Base-by-base conservation (phyloP, 1,284 basidiomycete genomes). In the Pseudozyma pruni region DNA sequence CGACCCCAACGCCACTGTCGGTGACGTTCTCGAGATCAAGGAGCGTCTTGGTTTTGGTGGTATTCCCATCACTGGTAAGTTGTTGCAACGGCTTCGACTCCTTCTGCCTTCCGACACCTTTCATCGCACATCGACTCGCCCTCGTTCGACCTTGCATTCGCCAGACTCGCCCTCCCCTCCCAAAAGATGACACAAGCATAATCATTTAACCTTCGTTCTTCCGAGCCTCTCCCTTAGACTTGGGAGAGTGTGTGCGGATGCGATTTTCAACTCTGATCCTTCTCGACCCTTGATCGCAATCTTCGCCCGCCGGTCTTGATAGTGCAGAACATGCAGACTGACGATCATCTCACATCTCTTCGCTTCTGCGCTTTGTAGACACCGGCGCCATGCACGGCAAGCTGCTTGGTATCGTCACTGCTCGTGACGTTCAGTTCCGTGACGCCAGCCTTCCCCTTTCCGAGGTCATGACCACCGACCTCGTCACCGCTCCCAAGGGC, bases 391-490 rank as follows among this genome's bases (percentile, higher is more conserved):
- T 93, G 91, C 59, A 81, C 52, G 92, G 93, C 57, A 95, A 93
- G 84, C 90, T 99, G 34, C 86, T 97, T 61, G 95, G 95, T 49
- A 98, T 99, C 72, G 94, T 98, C 74, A 99, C 95, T 16, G 90
- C 91, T 41, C 92, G 95, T 74, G 95, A 98, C 84, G 89, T 98
- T 57, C 94, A 98, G 84, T 99, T 98, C 87, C 90, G 90, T 54
- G 86, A 90, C 56, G 85, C 88, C 4, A 83, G 86, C 2, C 88
- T 89, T 0, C 85, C 86, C n/a, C 87, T 98, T 35, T 85, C 87
- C n/a, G 86, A 91, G 43, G 89, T 98, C 61, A 99, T 99, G 95
- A 96, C 92, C 51, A 74, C 58, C 25, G 78, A 82, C 35, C 73
- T 82, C 16, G 79, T 82, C 45, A 80, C 76, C 25, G 80, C 80